Conservation (phyloP, 192 early-diverging fungal genomes). For the Coemansia sp. region DNA sequence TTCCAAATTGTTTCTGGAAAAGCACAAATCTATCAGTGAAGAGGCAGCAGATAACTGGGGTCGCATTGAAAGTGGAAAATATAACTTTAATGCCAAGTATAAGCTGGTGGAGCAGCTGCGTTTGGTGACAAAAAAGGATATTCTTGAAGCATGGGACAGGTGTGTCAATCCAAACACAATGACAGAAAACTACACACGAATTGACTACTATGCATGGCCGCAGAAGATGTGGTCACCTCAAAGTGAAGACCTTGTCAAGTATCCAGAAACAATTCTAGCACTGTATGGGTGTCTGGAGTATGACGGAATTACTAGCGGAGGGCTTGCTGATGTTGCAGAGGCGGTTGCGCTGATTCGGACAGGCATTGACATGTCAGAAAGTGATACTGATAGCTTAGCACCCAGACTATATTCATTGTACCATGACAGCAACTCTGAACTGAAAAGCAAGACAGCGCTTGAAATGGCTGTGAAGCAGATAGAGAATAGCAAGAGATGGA, state of each 20-base stretch:
- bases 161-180: slow-evolving; percentile 31
- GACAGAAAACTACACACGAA: slow-evolving; percentile 3
- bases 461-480: too few relatives aligned
- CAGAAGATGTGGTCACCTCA: neutral
- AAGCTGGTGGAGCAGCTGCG: slow-evolving; percentile 6
- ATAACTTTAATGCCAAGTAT: slow-evolving; percentile 67
- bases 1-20: slow-evolving; percentile 59
- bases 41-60: slow-evolving; percentile 65
- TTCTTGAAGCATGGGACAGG: slow-evolving; percentile 36
- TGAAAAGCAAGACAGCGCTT: too few relatives aligned
- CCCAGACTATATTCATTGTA: too few relatives aligned
- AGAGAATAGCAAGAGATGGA: too few relatives aligned
- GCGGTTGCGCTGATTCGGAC: too few relatives aligned
- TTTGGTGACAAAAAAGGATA: slow-evolving; percentile 13
- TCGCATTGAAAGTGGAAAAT: slow-evolving; percentile 62
- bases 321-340: neutral
- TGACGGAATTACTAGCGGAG: neutral
- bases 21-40: slow-evolving; percentile 66
- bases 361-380: too few relatives aligned
- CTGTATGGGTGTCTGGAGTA: slow-evolving; percentile 14
- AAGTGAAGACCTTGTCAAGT: slow-evolving; percentile 4
- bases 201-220: too few relatives aligned
- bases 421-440: too few relatives aligned
- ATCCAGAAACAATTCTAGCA: slow-evolving; percentile 12
- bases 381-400: too few relatives aligned